Conservation (phyloP, 139 green algal species). For the Chlorella vulgaris region DNA sequence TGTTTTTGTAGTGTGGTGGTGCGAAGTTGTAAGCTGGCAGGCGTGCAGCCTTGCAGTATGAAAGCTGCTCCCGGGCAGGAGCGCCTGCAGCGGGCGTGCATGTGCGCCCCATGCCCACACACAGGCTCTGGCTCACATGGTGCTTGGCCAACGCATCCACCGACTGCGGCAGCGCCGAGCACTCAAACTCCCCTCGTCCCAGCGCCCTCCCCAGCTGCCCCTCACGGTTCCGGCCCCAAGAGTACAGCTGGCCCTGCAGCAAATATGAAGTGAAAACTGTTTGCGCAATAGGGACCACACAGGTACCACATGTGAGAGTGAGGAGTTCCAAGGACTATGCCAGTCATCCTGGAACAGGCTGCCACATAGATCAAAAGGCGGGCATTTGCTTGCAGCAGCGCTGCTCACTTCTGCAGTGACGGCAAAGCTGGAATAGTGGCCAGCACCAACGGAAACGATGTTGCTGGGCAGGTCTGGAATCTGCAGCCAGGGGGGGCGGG, state of each 20-base stretch:
- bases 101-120: neutral
- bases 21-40: neutral
- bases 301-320: neutral
- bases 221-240: slow-evolving; percentile 29
- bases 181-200: slow-evolving; percentile 4
- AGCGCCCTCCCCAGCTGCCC: slow-evolving; percentile 34
- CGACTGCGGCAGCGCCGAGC: neutral
- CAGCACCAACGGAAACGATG: slow-evolving; percentile 36
- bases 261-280: neutral
- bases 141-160: slow-evolving; percentile 2
- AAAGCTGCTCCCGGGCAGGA: neutral
- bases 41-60: neutral
- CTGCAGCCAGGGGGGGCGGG: too few species aligned
- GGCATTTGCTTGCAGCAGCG: neutral
- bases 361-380: neutral
- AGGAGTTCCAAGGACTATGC: neutral
- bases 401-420: slow-evolving; percentile 13
- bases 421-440: slow-evolving; percentile 45
- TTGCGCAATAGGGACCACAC: neutral
- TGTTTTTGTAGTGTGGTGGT: neutral
- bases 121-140: neutral
- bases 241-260: slow-evolving; percentile 14
- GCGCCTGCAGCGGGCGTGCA: neutral
- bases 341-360: neutral
- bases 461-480: slow-evolving; percentile 25